Percentiles rank a stretch among this genome's conserved stretches.
phyloP scores from a whole-genome alignment of 2,329 filamentous ascomycete genomes.

The Colletotrichum siamense region DNA sequence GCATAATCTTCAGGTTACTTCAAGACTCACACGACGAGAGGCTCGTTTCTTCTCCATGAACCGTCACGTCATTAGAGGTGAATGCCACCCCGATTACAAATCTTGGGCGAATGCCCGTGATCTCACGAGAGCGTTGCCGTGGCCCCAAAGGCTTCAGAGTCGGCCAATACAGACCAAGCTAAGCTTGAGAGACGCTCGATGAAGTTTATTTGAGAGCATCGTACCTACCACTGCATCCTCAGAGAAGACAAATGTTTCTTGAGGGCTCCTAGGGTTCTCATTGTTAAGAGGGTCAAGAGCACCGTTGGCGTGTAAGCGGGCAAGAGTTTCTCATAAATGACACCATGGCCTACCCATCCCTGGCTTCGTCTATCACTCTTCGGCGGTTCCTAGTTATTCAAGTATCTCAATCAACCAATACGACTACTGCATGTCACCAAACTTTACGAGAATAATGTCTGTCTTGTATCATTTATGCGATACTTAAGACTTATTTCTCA shows the following conservation, averaged over 20 bases:
- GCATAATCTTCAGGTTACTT: background rate
- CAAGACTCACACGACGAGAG: rapidly evolving
- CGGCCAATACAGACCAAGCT: rapidly evolving
- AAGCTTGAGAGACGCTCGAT: background rate
- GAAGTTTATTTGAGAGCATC: background rate
- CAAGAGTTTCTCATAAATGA: rapidly evolving
- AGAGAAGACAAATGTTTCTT: background rate
- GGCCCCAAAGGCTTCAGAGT: rapidly evolving
- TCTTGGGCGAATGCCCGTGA: rapidly evolving
- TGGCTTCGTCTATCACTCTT: background rate
- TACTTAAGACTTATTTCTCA: background rate
- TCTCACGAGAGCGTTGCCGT: background rate
- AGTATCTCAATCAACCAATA: background rate
- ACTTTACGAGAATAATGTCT: background rate
- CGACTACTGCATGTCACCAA: background rate
- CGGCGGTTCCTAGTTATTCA: rapidly evolving
- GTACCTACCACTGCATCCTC: rapidly evolving
- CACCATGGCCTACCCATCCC: rapidly evolving
- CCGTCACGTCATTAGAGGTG: background rate
- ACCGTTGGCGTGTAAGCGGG: rapidly evolving
- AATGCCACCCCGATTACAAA: background rate
- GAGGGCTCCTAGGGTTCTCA: rapidly evolving
- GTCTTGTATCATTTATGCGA: background rate
- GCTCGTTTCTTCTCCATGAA: background rate
- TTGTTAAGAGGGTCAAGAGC: background rate